These are phyloP conservation scores for Pseudognaphalium luteoalbum DNA, from an alignment of 129 eudicot species.

Conservation along the genomic window DNA sequence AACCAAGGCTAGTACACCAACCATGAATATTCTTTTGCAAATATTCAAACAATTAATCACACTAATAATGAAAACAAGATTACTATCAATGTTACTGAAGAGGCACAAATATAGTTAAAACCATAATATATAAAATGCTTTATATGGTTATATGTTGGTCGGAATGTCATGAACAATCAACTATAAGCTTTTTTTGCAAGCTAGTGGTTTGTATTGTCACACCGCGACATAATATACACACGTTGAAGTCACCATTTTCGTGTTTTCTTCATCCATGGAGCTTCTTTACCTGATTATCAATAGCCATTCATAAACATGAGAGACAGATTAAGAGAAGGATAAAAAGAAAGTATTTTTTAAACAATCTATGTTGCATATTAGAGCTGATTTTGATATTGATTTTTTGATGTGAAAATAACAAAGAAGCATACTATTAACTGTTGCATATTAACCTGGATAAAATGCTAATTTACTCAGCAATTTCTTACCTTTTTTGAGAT, in stretches of 20 bases:
- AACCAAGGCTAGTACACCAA: background rate
- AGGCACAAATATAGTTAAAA: background rate
- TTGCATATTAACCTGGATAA: background rate
- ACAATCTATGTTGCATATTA: background rate
- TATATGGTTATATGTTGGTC: background rate
- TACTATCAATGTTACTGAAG: background rate
- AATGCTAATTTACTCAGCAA: background rate
- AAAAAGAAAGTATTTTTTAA: no score
- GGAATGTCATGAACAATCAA: background rate
- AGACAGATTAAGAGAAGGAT: background rate
- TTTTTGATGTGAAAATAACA: no score
- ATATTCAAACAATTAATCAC: background rate
- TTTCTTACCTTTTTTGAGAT: background rate
- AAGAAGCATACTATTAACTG: background rate
- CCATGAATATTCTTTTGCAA: background rate
- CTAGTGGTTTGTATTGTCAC: background rate
- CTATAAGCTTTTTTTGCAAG: background rate
- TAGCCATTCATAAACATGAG: background rate
- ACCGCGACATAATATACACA: background rate
- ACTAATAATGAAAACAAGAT: background rate
- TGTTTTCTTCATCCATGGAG: slow-evolving; percentile 29
- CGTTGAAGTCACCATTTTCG: background rate
- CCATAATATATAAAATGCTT: background rate
- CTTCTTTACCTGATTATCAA: slow-evolving; percentile 26
- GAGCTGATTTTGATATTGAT: background rate